Evolutionary conservation across 805 yeast genomes (phyloP), one percentile per base, ranked within the genome.

Genomic region (Blastobotrys peoriensis): DNA sequence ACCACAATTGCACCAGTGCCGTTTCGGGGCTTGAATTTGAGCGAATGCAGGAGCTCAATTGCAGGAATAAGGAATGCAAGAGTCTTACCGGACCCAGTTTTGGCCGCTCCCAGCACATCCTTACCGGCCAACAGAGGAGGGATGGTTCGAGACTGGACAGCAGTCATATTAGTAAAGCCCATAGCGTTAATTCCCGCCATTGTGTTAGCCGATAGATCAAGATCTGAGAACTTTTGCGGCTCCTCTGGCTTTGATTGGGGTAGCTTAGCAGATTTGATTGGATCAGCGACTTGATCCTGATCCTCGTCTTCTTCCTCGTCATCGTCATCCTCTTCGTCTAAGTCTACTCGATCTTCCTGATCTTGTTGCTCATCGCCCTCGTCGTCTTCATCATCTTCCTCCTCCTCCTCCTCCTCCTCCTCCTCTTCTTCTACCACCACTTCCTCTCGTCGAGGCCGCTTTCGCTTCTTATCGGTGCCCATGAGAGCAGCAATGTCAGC

Each of bases 31-130:
- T 91, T 93, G 72, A 89, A 93, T 63, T 84, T 87, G 58, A 93
- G 74, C 15, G 95, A 81, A 61, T 89, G 84, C 44, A 93, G 73
- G 69, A 88, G 70, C 68, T 93, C 98, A 52, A 93, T 83, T 25
- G 98, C 98, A 10, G 99, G 99, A 48, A 93, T 76, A 59, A 93
- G 71, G 57, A 93, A 93, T 6, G 99, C 98, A 49, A 94, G 70
- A 0, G 99, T 93, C 70, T 93, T 93, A 63, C 99, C 99, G 1
- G 97, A 88, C 44, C 99, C 99, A 2, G 99, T 93, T 69, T 89
- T 91, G 46, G 99, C 99, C n/a, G 98, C 98, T 54, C 98, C 99
- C 44, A 93, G 74, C 17, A 94, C 98, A 67, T 93, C 99, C 56
- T 91, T 79, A 36, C 98, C 98, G 1, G 98, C 97, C 51, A 94